Evolutionary conservation across 2,329 filamentous ascomycete species (phyloP), one percentile per base, ranked within the genome.

Genomic region (Diplodia sapinea): DNA sequence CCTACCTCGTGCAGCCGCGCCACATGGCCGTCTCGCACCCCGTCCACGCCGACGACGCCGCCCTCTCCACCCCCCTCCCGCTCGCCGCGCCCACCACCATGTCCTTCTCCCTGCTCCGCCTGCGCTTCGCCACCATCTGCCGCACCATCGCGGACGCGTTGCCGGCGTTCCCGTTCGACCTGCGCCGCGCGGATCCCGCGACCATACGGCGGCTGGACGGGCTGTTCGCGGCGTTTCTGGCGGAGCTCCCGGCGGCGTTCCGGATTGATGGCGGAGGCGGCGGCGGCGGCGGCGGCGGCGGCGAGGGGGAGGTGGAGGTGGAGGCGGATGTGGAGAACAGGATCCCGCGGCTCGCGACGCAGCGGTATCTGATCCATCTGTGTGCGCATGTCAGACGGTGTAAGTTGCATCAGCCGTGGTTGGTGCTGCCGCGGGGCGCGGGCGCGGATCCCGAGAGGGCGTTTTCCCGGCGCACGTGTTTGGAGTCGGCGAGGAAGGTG

Each of bases 11-110:
- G 11, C 71, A 79, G 33, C 75, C 75, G 4, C 71, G 72, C 4
- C 80, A 82, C 17, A 82, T 81, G 76, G 73, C 71, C 23, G 77
- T 76, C 3, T 73, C 75, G 26, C 77, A 77, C 47, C 80, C 80
- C 23, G 70, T 70, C 9, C 78, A 82, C 67, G 66, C 74, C 1
- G 71, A 78, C 50, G 80, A 82, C 65, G 72, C 75, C 31, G 73
- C 70, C 55, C 17, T 54, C 3, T 2, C 11, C 9, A 20, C 9
- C 4, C n/a, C 15, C 1, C 15, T 8, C 7, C 69, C 29, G 40
- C 26, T 68, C 71, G 20, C 69, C 73, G 12, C 69, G 72, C 74
- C 79, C 0, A 81, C 79, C 0, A 71, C 75, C 15, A 80, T 81
- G 76, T 79, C 78, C 1, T 81, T 80, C 64, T 77, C 73, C 36